These are phyloP conservation scores for Phialophora verrucosa DNA, from an alignment of 2,329 filamentous ascomycete species.

Conservation along the genomic window DNA sequence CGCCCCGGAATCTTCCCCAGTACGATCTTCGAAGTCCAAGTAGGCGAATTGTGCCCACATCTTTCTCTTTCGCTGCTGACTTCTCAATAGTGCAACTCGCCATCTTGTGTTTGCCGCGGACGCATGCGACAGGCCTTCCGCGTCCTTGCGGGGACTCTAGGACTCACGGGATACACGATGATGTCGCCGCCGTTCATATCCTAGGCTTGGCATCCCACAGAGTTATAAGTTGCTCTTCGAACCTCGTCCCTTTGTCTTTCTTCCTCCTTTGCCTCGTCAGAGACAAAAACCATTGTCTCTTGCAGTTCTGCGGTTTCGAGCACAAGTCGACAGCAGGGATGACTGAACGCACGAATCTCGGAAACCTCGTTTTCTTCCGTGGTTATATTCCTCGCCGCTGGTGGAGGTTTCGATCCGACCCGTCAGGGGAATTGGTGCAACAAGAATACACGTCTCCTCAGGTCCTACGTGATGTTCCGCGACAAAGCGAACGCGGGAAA, in stretches of 20 bases:
- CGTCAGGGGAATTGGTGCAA: background rate
- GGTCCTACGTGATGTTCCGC: background rate
- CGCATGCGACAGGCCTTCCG: background rate
- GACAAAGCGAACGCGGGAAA: background rate
- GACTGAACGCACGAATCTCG: background rate
- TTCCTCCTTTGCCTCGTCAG: background rate
- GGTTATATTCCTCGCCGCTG: background rate
- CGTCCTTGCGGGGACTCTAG: too few relatives aligned
- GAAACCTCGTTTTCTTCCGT: background rate
- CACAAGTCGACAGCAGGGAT: background rate
- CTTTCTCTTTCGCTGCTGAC: background rate
- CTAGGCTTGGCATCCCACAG: background rate
- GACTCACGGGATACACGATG: background rate
- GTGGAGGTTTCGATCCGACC: background rate
- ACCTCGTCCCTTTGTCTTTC: background rate
- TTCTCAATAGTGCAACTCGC: background rate
- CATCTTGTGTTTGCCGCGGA: background rate
- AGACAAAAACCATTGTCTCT: background rate
- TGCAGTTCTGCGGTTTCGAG: background rate
- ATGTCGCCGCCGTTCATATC: background rate
- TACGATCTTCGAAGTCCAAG: background rate
- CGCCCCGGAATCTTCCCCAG: too few relatives aligned
- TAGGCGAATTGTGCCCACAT: background rate
- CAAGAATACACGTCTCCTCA: background rate
- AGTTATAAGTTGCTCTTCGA: background rate